Evolutionary conservation across 2,329 filamentous ascomycete genomes (phyloP).

Genomic region (Ophiostoma populinum): DNA sequence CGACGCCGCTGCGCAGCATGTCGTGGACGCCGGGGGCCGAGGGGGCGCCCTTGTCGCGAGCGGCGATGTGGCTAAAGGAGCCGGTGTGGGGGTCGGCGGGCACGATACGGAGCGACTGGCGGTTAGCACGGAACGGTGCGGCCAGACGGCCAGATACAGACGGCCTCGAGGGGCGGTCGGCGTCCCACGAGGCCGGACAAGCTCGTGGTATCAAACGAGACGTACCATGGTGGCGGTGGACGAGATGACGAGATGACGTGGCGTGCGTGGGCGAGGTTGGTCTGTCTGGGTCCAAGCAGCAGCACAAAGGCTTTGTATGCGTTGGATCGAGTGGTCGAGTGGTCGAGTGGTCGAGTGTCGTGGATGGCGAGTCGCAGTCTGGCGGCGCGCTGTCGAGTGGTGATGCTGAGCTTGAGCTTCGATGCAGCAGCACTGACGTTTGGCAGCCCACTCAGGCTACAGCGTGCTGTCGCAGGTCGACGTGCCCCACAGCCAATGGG

Average conservation of each 20-base stretch:
- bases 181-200: too few species aligned
- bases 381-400: neutral
- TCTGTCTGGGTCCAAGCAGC: too few species aligned
- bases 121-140: neutral
- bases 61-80: constrained; percentile 41
- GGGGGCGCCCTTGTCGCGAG: constrained; percentile 53
- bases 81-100: constrained; percentile 51
- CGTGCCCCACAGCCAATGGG: too few species aligned
- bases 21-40: constrained; percentile 90
- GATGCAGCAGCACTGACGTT: neutral
- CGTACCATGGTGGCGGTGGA: too few species aligned
- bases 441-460: constrained; percentile 8
- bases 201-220: too few species aligned
- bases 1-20: constrained; percentile 71
- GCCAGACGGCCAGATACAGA: constrained; percentile 1
- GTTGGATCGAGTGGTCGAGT: too few species aligned
- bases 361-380: too few species aligned
- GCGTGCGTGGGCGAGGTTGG: too few species aligned
- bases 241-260: too few species aligned
- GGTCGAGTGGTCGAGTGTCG: too few species aligned
- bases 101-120: constrained; percentile 74
- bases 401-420: neutral
- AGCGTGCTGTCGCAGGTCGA: constrained; percentile 11
- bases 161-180: too few species aligned
- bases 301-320: too few species aligned